A percentile compares a stretch with the other conserved stretches of the same genome.
phyloP scores from a whole-genome alignment of 2,329 filamentous ascomycete genomes.

The Hymenoscyphus occultus region DNA sequence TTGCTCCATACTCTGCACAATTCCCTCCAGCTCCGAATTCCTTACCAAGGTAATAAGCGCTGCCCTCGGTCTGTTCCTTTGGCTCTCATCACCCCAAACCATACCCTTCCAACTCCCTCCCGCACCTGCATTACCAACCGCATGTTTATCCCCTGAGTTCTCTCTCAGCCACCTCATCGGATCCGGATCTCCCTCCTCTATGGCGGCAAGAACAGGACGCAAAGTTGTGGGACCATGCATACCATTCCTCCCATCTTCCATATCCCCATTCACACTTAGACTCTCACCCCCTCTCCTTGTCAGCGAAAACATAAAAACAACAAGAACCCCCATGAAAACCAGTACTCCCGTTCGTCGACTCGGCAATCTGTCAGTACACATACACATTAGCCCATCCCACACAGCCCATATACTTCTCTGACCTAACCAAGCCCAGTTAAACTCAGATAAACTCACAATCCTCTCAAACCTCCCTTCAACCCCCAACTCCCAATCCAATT shows the following conservation, averaged over 20 bases:
- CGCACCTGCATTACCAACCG: slow-evolving; percentile 21
- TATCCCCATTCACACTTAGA: too few species aligned
- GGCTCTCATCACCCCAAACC: neutral
- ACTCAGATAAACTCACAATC: too few species aligned
- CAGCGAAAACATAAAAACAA: neutral
- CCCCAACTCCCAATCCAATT: too few species aligned
- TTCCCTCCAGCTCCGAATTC: slow-evolving; percentile 65
- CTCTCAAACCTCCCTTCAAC: too few species aligned
- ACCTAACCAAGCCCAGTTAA: neutral
- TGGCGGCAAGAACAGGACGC: slow-evolving; percentile 16
- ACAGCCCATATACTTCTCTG: neutral
- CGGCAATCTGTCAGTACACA: neutral
- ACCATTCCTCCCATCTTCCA: neutral
- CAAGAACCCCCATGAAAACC: neutral
- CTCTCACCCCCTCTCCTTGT: too few species aligned
- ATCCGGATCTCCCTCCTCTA: slow-evolving; percentile 25
- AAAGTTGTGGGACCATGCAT: slow-evolving; percentile 11
- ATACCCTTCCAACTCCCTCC: neutral
- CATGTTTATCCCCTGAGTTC: slow-evolving; percentile 37
- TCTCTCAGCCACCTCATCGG: slow-evolving; percentile 36
- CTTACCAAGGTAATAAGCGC: slow-evolving; percentile 65
- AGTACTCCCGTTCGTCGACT: neutral
- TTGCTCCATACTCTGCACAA: slow-evolving; percentile 69
- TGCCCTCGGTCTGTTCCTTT: slow-evolving; percentile 36
- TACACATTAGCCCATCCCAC: neutral